Evolutionary conservation across 2,329 filamentous ascomycete genomes (phyloP), one percentile per base, ranked within the genome.

Genomic region (Diaporthe sp.): DNA sequence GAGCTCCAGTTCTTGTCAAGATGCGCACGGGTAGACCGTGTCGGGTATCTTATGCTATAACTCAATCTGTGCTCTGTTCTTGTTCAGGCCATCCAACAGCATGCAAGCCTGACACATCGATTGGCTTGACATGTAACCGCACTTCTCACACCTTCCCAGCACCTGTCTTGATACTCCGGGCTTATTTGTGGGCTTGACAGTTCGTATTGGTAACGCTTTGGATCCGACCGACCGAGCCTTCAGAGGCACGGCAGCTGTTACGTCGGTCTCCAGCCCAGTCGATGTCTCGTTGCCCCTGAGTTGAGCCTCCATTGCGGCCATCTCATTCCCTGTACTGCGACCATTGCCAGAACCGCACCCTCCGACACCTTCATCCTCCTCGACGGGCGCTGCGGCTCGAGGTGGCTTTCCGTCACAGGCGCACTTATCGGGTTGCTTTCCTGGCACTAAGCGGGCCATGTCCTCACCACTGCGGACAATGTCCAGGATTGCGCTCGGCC

Each of bases 81-180:
- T 98, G 81, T 99, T 99, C 63, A 99, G 83, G 0, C 94, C 94
- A 79, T 98, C 96, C 3, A 99, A 89, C 58, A 99, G 86, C 76
- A 92, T 93, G 82, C 97, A 99, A 0, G 97, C 97, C 84, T 99
- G 97, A 84, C 97, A 99, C 51, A 98, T 91, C 39, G 91, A 90
- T 83, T 99, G 97, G 79, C 96, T 98, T 2, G 97, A 98, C 83
- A 99, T 94, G 82, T 98, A 99, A 19, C 97, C 97, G 79, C 97
- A 99, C 70, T 91, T 92, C 80, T 93, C 91, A 81, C 97, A 99
- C 77, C 92, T 92, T 2, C 96, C 94, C 78, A 98, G 89, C 19
- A 92, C 92, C 82, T 96, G 94, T 79, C 91, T 89, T n/a, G 88
- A 84, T 15, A 79, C 81, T 77, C 79, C 81, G 77, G 78, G 78